Evolutionary conservation across 805 yeast species (phyloP).

Genomic region (Komagataella pastoris): DNA sequence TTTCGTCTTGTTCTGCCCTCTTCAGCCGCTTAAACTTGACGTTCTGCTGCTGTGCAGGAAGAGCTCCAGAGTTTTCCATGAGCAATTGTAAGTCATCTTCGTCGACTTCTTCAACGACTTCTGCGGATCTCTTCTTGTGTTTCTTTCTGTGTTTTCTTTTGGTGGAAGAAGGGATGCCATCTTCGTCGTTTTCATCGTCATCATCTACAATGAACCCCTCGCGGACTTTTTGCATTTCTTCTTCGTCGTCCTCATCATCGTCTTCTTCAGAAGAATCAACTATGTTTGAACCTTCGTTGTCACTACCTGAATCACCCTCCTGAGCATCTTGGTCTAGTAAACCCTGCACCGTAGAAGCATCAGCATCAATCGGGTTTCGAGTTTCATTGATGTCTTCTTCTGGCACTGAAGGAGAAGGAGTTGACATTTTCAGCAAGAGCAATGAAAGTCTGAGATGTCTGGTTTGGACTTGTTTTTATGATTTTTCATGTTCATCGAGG

Average conservation of each 20-base stretch:
- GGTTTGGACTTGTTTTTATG: not conserved
- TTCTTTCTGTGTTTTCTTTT: constrained; percentile 20
- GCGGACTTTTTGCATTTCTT: constrained; percentile 66
- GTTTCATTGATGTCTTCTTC: not conserved
- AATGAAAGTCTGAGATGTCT: not conserved
- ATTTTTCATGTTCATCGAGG: not conserved
- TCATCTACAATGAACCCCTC: constrained; percentile 94
- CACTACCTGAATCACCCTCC: constrained; percentile 17
- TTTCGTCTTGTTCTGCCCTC: constrained; percentile 42
- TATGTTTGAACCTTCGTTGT: constrained; percentile 24
- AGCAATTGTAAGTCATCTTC: constrained; percentile 91
- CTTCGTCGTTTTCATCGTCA: constrained; percentile 60
- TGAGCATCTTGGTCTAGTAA: constrained; percentile 15
- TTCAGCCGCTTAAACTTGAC: constrained; percentile 72
- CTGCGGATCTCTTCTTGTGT: constrained; percentile 23
- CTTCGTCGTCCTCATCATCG: constrained; percentile 77
- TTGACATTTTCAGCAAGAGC: not conserved
- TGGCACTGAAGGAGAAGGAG: not conserved
- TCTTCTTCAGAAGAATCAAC: constrained; percentile 80
- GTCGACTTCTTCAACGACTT: constrained; percentile 45
- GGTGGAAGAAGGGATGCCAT: constrained; percentile 16
- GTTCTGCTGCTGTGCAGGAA: constrained; percentile 24
- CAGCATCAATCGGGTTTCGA: not conserved
- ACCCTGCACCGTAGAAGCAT: not conserved
- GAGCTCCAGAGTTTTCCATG: constrained; percentile 82